phyloP scores from a whole-genome alignment of 176 grass and related monocot genomes.

The maize (Zea mays) region DNA sequence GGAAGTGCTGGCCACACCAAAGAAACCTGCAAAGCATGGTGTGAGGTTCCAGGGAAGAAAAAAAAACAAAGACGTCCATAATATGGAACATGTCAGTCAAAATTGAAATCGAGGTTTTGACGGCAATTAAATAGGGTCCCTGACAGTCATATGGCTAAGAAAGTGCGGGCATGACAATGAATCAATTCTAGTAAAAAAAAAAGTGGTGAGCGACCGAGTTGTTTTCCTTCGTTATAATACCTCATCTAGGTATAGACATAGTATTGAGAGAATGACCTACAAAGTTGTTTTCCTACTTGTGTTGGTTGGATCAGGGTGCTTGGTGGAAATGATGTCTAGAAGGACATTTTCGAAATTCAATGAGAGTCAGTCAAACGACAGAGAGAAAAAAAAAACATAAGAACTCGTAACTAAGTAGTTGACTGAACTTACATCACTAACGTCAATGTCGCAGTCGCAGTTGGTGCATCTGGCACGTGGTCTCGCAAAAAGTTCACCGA shows the following conservation, averaged over 20 bases:
- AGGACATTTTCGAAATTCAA: background rate
- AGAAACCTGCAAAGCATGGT: conserved; percentile 52
- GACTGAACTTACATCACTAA: conserved; percentile 57
- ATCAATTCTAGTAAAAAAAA: background rate
- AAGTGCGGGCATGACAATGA: background rate
- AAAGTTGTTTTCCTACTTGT: background rate
- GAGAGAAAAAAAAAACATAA: background rate
- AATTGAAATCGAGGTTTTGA: background rate
- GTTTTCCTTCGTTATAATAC: too few relatives aligned
- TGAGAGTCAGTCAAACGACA: background rate
- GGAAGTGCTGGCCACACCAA: conserved; percentile 63
- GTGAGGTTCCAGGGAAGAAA: background rate
- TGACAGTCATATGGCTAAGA: background rate
- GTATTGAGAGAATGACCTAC: background rate
- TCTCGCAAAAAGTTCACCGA: conserved; percentile 46
- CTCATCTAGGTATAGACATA: background rate
- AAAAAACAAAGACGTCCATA: background rate
- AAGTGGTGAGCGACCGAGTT: too few relatives aligned
- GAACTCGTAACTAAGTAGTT: background rate
- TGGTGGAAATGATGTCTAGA: background rate
- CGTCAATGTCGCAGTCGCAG: conserved; percentile 53
- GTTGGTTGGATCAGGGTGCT: background rate
- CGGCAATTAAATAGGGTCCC: background rate
- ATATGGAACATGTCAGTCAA: background rate
- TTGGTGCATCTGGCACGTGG: conserved; percentile 58